Evolutionary conservation across 352 stramenopile species (phyloP), one percentile per base, ranked within the genome.

Genomic region (Phytophthora capsici): DNA sequence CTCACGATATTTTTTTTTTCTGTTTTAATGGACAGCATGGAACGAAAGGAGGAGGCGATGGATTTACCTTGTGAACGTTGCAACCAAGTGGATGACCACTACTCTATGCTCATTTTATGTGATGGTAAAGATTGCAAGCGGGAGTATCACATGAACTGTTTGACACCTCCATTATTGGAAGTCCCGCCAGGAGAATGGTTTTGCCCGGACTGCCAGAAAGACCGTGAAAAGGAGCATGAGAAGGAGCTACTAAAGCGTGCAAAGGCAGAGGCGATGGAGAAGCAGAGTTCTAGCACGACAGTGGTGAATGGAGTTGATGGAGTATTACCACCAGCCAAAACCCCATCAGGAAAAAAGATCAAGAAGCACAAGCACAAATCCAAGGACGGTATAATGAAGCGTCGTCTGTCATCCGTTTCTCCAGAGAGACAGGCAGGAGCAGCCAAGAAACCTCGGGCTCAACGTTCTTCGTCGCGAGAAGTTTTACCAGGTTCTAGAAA

Each of bases 111-210:
- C 6, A 92, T 95, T 57, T 68, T 95, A n/a, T 96, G 88, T 46
- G 88, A 96, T 34, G 86, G 86, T 17, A 77, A 89, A 28, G 75
- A 86, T 45, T 96, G 88, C 66, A 90, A 91, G 56, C 81, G 83
- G 1, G 86, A 94, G 66, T 96, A 91, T 64, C 88, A 96, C 64
- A 94, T 94, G 84, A 88, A 90, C 41, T 96, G 88, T 48, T 68
- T 96, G 25, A 78, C 43, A 14, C 88, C 88, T 7, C 88, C 88
- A 17, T 70, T 96, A 6, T 57, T 78, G 10, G 47, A 69, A 7
- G 77, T 95, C 13, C 88, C 88, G 6, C 66, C 73, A 22, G 88
- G 88, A 7, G 71, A 92, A 40, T 95, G 88, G 88, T 93, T 83
- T 66, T 95, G 88, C 17, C 88, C 85, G 19, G 73, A 90, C 12